Evolutionary conservation across 148 eudicot genomes (phyloP), one percentile per base, ranked within the genome.

Genomic region (Talinum fruticosum): DNA sequence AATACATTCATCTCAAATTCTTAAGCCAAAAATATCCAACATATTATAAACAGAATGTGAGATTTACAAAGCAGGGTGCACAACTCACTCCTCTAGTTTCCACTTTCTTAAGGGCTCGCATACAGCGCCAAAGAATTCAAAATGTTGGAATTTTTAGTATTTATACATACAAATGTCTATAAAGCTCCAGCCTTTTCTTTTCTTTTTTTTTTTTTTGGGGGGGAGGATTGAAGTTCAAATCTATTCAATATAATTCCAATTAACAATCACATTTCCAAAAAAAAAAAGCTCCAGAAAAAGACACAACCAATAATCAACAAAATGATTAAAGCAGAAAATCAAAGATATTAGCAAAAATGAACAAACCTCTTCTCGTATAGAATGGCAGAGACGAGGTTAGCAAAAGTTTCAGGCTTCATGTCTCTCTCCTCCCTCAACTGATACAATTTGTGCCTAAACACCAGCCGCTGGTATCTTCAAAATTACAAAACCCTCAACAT

Each of bases 401-500:
- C 96, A 82, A 96, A 96, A 24, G 99, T 96, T 76, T 93, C 97
- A 26, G 99, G 99, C 88, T 93, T 96, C 99, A 93, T 96, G 78
- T 91, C 88, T 84, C 97, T 96, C 87, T 96, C 99, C 83, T 96
- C 99, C 75, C 99, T 83, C 37, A 96, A 91, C 82, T 93, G 82
- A 75, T 93, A 96, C 86, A 96, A 74, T 79, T 96, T 96, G 88
- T 93, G 99, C 41, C 97, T 83, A 74, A 93, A 93, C 61, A 84
- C 87, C 66, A 96, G 91, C 53, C 97, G 89, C 78, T 96, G 99
- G 79, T 88, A 87, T 72, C 99, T 94, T 72, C 78, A 84, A 28
- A 75, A 62, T 32, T 75, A 71, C 29, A 37, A 68, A 84, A 72
- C 29, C 32, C 30, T 62, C 24, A 10, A 62, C 66, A 62, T 26